Conservation (phyloP, 1,284 basidiomycete genomes). For the Schizopora paradoxa region DNA sequence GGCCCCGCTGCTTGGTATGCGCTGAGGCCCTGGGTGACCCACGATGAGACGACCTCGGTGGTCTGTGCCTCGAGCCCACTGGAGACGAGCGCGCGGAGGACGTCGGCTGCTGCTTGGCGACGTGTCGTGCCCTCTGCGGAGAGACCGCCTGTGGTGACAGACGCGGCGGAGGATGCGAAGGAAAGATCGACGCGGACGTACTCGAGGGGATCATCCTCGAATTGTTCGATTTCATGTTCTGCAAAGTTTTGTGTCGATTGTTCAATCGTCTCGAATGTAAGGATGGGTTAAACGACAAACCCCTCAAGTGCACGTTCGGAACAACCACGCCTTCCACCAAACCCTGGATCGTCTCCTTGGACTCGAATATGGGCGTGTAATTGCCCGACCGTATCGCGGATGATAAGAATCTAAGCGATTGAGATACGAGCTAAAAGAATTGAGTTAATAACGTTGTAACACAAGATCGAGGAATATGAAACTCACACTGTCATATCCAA, state of each 20-base stretch:
- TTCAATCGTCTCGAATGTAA: neutral
- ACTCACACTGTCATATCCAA: conserved; percentile 78
- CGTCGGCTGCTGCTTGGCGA: conserved; percentile 89
- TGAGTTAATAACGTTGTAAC: conserved; percentile 7
- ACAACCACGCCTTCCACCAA: conserved; percentile 89
- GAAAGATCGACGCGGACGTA: conserved; percentile 87
- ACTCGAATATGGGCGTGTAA: conserved; percentile 59
- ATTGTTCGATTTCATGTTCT: conserved; percentile 91
- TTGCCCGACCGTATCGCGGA: conserved; percentile 85
- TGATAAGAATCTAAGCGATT: conserved; percentile 88
- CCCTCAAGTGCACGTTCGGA: conserved; percentile 84
- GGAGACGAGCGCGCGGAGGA: conserved; percentile 78
- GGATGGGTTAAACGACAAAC: conserved; percentile 27
- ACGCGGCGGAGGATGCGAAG: conserved; percentile 52
- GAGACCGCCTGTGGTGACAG: conserved; percentile 32
- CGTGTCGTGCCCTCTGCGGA: conserved; percentile 66
- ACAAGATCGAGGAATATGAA: neutral
- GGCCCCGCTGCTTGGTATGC: conserved; percentile 39
- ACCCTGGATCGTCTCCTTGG: conserved; percentile 75
- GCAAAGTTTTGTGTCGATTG: conserved; percentile 9
- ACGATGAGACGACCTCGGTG: conserved; percentile 79
- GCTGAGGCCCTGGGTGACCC: conserved; percentile 72
- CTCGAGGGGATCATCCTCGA: conserved; percentile 96
- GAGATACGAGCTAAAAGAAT: conserved; percentile 73
- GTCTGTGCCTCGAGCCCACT: conserved; percentile 80